These are phyloP conservation scores for Hypoxylon lenormandii DNA, from an alignment of 495 filamentous ascomycete genomes.

Conservation along the genomic window DNA sequence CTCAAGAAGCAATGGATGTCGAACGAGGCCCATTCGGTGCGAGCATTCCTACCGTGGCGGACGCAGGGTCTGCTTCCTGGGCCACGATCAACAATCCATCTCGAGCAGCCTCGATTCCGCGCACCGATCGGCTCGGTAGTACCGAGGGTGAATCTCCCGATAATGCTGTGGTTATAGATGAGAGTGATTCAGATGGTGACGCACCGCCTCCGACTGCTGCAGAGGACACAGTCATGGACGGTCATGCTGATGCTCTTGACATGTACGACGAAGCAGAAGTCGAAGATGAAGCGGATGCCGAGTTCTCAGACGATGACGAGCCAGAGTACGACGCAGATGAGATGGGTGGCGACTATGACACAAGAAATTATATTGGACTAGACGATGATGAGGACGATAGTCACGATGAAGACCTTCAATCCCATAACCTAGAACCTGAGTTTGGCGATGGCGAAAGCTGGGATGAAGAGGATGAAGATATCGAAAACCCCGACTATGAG, in stretches of 20 bases:
- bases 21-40: slow-evolving; percentile 14
- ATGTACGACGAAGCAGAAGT: slow-evolving; percentile 47
- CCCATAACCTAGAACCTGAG: slow-evolving; percentile 41
- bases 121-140: slow-evolving; percentile 36
- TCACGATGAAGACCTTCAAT: slow-evolving; percentile 50
- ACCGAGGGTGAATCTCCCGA: slow-evolving; percentile 37
- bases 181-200: slow-evolving; percentile 43
- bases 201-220: slow-evolving; percentile 27
- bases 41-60: neutral
- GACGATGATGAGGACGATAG: slow-evolving; percentile 56
- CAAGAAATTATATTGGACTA: slow-evolving; percentile 43
- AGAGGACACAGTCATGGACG: slow-evolving; percentile 41
- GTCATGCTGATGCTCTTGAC: slow-evolving; percentile 34
- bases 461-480: slow-evolving; percentile 50
- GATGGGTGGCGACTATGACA: slow-evolving; percentile 48
- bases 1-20: slow-evolving; percentile 25
- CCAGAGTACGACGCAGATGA: slow-evolving; percentile 54
- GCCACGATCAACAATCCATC: slow-evolving; percentile 39
- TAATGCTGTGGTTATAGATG: slow-evolving; percentile 47
- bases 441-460: slow-evolving; percentile 47
- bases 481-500: slow-evolving; percentile 38
- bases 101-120: slow-evolving; percentile 20
- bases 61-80: slow-evolving; percentile 28
- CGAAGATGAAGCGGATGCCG: slow-evolving; percentile 46
- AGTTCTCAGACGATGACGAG: slow-evolving; percentile 55